Evolutionary conservation across 306 rosid species (phyloP).

Genomic region (Quercus ilex): DNA sequence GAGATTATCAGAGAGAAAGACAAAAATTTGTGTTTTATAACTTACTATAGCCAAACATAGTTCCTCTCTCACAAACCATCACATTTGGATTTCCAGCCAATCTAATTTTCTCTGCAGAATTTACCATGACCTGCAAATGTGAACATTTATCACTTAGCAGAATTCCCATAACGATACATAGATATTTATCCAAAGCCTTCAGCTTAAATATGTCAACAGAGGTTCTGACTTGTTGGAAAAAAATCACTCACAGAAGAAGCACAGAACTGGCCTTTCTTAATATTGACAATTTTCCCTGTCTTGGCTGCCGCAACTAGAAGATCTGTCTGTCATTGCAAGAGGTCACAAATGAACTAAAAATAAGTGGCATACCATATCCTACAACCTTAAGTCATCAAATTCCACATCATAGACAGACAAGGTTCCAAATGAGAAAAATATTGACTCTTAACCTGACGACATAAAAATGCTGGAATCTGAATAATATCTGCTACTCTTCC

Average conservation of each 20-base stretch:
- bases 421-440: too few relatives aligned
- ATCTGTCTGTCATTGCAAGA: conserved; percentile 74
- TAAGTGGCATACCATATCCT: too few relatives aligned
- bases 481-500: conserved; percentile 93
- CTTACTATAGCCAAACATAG: conserved; percentile 99
- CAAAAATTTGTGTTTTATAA: background rate
- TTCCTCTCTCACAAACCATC: conserved; percentile 98
- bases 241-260: conserved; percentile 85
- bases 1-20: background rate
- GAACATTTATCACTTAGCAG: conserved; percentile 15
- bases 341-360: conserved; percentile 25
- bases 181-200: background rate
- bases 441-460: conserved; percentile 65
- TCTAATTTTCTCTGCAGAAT: conserved; percentile 89
- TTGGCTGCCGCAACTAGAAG: conserved; percentile 96
- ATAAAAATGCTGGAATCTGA: conserved; percentile 96
- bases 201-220: conserved; percentile 2
- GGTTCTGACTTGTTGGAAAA: conserved; percentile 12
- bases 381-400: too few relatives aligned
- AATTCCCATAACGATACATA: conserved; percentile 8
- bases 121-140: conserved; percentile 68
- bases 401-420: too few relatives aligned
- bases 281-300: conserved; percentile 85
- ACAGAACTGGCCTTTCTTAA: conserved; percentile 98
- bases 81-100: conserved; percentile 94